These are phyloP conservation scores for Coelastrella sp. DNA, from an alignment of 139 green algal genomes.

Conservation along the genomic window DNA sequence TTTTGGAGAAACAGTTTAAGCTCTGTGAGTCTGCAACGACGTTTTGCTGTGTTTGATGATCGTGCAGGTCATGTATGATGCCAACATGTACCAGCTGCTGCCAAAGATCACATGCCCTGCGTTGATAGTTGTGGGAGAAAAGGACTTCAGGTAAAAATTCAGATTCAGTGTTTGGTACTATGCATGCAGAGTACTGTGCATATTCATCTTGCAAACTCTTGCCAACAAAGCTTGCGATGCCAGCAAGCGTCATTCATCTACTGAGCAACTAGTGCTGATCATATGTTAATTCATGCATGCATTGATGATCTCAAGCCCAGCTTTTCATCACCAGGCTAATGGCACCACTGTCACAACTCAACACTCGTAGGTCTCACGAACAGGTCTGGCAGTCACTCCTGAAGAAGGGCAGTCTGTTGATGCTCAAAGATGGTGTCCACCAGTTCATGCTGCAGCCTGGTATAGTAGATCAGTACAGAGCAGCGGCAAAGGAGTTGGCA, in stretches of 20 bases:
- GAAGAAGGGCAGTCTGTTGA: conserved; percentile 11
- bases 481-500: background rate
- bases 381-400: conserved; percentile 27
- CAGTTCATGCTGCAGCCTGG: conserved; percentile 41
- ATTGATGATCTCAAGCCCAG: too few relatives aligned
- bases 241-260: too few relatives aligned
- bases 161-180: background rate
- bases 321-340: too few relatives aligned
- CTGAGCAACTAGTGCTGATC: too few relatives aligned
- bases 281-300: too few relatives aligned
- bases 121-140: conserved; percentile 40
- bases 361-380: conserved; percentile 20
- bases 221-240: too few relatives aligned
- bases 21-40: too few relatives aligned
- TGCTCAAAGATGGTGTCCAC: conserved; percentile 33
- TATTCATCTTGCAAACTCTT: background rate
- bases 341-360: too few relatives aligned
- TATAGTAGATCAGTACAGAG: background rate
- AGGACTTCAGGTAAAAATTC: conserved; percentile 37
- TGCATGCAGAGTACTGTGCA: background rate
- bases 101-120: conserved; percentile 39
- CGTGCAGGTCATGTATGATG: conserved; percentile 51
- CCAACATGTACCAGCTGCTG: conserved; percentile 46
- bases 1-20: too few relatives aligned
- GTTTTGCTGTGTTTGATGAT: background rate